A percentile compares a stretch with the other conserved stretches of the same genome.
Evolutionary conservation across 2,329 filamentous ascomycete genomes (phyloP).

Genomic region (Plectosphaerella sp.): DNA sequence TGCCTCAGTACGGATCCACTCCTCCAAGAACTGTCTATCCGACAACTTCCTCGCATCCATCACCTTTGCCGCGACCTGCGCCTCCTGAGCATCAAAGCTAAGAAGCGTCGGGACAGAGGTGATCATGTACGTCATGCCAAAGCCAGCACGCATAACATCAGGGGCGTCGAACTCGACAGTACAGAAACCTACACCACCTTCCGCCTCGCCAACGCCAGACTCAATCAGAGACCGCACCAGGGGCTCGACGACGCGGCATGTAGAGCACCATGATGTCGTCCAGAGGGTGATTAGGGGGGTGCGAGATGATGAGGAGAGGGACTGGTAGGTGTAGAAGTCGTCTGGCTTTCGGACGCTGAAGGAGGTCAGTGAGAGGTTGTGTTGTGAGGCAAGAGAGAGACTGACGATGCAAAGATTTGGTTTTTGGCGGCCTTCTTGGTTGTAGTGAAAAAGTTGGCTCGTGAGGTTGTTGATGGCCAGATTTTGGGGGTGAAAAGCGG

Average conservation of each 20-base stretch:
- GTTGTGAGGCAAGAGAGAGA: conserved; percentile 1
- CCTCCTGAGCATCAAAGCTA: conserved; percentile 52
- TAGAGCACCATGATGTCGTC: conserved; percentile 54
- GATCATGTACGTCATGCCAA: conserved; percentile 54
- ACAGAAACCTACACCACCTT: conserved; percentile 51
- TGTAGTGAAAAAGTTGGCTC: conserved; percentile 8
- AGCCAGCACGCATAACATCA: conserved; percentile 45
- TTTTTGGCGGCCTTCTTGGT: conserved; percentile 19
- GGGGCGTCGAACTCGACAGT: conserved; percentile 53
- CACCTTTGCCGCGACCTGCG: conserved; percentile 43
- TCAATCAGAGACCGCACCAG: conserved; percentile 43
- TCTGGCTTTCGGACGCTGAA: conserved; percentile 48
- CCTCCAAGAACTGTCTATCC: conserved; percentile 44
- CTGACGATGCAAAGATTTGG: conserved; percentile 30
- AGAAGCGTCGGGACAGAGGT: conserved; percentile 53
- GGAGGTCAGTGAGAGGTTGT: background rate
- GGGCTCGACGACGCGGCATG: conserved; percentile 47
- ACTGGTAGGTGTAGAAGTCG: conserved; percentile 51
- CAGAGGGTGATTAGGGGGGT: conserved; percentile 56
- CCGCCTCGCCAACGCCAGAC: conserved; percentile 46
- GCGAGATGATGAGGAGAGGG: conserved; percentile 48
- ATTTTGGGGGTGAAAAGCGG: conserved; percentile 5
- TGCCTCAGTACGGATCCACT: conserved; percentile 51
- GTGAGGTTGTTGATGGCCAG: background rate
- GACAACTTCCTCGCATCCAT: conserved; percentile 43